Base-by-base conservation (phyloP, 495 filamentous ascomycete genomes). In the Hypoxylon cercidicola region DNA sequence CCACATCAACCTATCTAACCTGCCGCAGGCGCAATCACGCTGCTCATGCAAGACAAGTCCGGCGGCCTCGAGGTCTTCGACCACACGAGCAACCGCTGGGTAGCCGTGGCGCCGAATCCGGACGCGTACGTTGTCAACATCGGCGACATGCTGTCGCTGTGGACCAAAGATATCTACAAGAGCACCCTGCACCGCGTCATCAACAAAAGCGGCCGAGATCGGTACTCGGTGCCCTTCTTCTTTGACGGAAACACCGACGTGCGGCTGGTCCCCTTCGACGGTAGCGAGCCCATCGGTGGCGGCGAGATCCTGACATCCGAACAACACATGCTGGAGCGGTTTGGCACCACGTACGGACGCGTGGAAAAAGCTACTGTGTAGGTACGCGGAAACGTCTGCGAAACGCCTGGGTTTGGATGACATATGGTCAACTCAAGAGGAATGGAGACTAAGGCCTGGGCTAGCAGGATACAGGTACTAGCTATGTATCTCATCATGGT, bases 111-210 rank as follows among this genome's bases (percentile, higher is more conserved):
- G 4, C 82, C 82, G 1, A 75, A 80, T 30, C 74, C 75, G 25
- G 79, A 79, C 0, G 82, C 79, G 20, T 77, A 84, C 57, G 82
- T 87, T 1, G 75, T 87, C 35, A 87, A 87, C 59, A 80, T 86
- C 21, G 79, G 76, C 1, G 79, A 86, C 64, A 75, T 78, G 52
- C 55, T 85, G 28, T 71, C 75, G 32, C 69, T 79, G 23, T 82
- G 78, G 81, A 81, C 82, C 9, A 77, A 77, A 30, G 71, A 73
- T 34, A 72, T 58, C 25, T 86, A 84, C 60, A 74, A 73, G 44
- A 81, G 78, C n/a, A 81, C 79, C 3, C 61, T 81, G 6, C 82
- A 86, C 50, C 79, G 83, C 0, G 83, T 82, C 0, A 72, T 78
- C n/a, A 84, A 84, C 68, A 59, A 77, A 2, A 76, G 78, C 0